These are phyloP conservation scores for Moricandia arvensis DNA, from an alignment of 345 rosid species.

Conservation along the genomic window DNA sequence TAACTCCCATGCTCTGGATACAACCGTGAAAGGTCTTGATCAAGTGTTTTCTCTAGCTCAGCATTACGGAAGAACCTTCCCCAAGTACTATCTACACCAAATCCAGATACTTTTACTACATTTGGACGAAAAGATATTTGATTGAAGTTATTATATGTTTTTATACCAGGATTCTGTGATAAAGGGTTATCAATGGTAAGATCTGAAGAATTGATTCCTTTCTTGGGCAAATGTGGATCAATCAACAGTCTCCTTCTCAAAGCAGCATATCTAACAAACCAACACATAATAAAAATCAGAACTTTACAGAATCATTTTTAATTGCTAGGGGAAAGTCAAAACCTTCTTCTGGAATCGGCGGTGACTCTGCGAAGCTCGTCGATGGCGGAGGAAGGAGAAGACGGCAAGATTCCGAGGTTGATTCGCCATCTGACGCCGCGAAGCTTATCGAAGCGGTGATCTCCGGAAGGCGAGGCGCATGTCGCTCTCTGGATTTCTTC, in stretches of 20 bases:
- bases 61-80: conserved; percentile 93
- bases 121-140: neutral
- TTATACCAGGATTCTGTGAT: too few species aligned
- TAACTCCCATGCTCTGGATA: conserved; percentile 95
- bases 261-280: too few species aligned
- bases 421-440: conserved; percentile 93
- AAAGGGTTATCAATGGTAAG: too few species aligned
- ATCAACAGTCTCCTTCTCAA: too few species aligned
- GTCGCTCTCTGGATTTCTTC: conserved; percentile 28
- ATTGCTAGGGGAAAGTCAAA: conserved; percentile 4
- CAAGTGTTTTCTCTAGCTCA: conserved; percentile 91
- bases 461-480: conserved; percentile 28
- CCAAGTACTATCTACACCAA: conserved; percentile 96
- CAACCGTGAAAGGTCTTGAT: conserved; percentile 87
- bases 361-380: conserved; percentile 82
- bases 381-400: conserved; percentile 62
- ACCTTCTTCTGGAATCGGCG: conserved; percentile 92
- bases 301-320: neutral
- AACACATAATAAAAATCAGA: conserved; percentile 8
- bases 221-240: too few species aligned
- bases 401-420: too few species aligned
- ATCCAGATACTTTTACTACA: neutral
- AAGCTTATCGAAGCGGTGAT: conserved; percentile 48
- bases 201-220: too few species aligned
- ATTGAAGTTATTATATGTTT: too few species aligned